Base-by-base conservation (phyloP, 148 eudicot species). In the Cornus kousa region DNA sequence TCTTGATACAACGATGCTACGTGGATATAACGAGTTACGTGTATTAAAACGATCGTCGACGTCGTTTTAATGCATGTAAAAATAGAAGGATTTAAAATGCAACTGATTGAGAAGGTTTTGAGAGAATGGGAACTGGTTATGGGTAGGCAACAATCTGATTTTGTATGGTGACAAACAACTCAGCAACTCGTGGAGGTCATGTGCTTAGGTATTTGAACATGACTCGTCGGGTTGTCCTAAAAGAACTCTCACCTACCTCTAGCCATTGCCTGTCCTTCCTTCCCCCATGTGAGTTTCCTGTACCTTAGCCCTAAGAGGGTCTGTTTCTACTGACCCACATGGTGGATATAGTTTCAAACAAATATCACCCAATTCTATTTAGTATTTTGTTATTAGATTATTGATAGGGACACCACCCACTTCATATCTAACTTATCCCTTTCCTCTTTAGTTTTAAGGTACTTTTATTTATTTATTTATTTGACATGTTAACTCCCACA, bases 151-250 rank as follows among this genome's bases (percentile, higher is more conserved):
- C 19, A 53, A 53, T 53, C 59, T 16, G 17, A 53, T 11, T 11
- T 1, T 16, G 5, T 66, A 70, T 72, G 79, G 80, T 78, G 80
- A 82, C 33, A 75, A 67, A 86, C 90, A 90, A 82, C 85, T 86
- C 77, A 88, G 74, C 64, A 70, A 71, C 81, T 83, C 82, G 87
- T 83, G 94, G 81, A 78, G 17, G 55, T 78, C 92, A 91, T 87
- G 92, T 89, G 91, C 86, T 86, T 86, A 82, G 87, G 83, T 83
- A 79, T 31, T 68, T 68, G 71, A 80, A 78, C 83, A 78, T 37
- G 79, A 85, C 81, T 74, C 67, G 71, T 87, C 72, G 80, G 78
- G 71, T 77, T 80, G 82, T 88, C 79, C 76, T 78, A 57, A 71
- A 79, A 74, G 35, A 46, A 50, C 53, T 4, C 24, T 73, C 71